Conservation (phyloP, 768 basidiomycete genomes). For the Tricholomella constricta region DNA sequence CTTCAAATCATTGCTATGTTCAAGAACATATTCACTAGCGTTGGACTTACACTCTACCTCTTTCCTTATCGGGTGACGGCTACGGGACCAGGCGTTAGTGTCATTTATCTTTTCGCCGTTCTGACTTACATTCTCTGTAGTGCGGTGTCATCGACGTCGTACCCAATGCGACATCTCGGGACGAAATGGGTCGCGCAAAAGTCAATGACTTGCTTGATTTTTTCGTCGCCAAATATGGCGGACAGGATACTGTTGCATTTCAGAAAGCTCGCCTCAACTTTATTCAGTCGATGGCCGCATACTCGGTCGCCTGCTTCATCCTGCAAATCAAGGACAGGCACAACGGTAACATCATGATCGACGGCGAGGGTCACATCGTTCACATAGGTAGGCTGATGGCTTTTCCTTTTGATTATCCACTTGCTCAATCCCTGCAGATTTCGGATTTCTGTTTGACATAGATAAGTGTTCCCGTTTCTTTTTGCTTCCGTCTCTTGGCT, state of each 20-base stretch:
- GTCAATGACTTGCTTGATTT: constrained; percentile 95
- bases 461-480: constrained; percentile 61
- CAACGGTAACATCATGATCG: constrained; percentile 99
- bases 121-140: constrained; percentile 39
- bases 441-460: constrained; percentile 97
- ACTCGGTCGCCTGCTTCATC: constrained; percentile 97
- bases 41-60: constrained; percentile 89
- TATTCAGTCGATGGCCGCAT: constrained; percentile 99
- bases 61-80: constrained; percentile 97
- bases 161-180: constrained; percentile 94
- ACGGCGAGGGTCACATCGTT: constrained; percentile 94
- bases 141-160: constrained; percentile 99
- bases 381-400: constrained; percentile 73
- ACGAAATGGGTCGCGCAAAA: constrained; percentile 99
- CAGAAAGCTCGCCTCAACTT: constrained; percentile 94
- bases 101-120: background rate
- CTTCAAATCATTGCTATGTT: constrained; percentile 99
- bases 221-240: constrained; percentile 92
- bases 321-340: constrained; percentile 98
- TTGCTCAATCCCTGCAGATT: constrained; percentile 53
- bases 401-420: background rate
- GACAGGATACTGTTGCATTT: constrained; percentile 85
- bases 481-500: constrained; percentile 16
- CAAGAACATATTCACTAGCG: constrained; percentile 92
- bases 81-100: constrained; percentile 88